These are phyloP conservation scores for Microbotryomycetes sp. DNA, from an alignment of 1,284 basidiomycete species.

Conservation along the genomic window DNA sequence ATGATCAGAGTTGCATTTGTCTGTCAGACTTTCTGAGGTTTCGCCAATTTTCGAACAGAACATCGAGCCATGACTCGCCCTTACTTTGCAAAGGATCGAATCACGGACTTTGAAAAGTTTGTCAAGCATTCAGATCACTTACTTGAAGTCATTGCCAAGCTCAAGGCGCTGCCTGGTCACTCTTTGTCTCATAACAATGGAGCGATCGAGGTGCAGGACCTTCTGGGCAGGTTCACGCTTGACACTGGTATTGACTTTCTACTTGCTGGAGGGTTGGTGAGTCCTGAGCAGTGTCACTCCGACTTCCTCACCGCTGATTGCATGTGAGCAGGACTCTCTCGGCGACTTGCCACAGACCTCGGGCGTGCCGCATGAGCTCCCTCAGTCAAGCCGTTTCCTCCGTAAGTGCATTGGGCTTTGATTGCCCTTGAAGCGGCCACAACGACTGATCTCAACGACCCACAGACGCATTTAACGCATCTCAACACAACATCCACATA, in stretches of 20 bases:
- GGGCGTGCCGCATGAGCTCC: neutral
- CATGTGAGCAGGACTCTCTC: conserved; percentile 1
- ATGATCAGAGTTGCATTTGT: conserved; percentile 8
- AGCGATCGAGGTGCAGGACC: conserved; percentile 56
- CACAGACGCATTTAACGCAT: conserved; percentile 5
- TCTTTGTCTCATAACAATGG: neutral
- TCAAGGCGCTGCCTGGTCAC: neutral
- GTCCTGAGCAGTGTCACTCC: neutral
- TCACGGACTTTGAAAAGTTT: conserved; percentile 62
- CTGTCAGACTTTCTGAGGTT: conserved; percentile 37
- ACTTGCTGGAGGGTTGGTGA: conserved; percentile 22
- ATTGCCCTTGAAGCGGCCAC: too few relatives aligned
- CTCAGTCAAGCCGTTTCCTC: conserved; percentile 1
- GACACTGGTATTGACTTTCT: conserved; percentile 61
- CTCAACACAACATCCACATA: neutral
- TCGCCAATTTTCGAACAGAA: conserved; percentile 27
- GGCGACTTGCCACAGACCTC: neutral
- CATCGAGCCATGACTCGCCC: conserved; percentile 63
- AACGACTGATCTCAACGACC: neutral
- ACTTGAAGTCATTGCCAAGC: conserved; percentile 47
- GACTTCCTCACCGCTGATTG: neutral
- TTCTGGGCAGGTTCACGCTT: conserved; percentile 61
- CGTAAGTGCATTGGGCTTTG: neutral
- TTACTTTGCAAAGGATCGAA: conserved; percentile 63
- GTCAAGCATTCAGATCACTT: conserved; percentile 53